phyloP scores from a whole-genome alignment of 176 grass and related monocot genomes.

The Guadua angustifolia region DNA sequence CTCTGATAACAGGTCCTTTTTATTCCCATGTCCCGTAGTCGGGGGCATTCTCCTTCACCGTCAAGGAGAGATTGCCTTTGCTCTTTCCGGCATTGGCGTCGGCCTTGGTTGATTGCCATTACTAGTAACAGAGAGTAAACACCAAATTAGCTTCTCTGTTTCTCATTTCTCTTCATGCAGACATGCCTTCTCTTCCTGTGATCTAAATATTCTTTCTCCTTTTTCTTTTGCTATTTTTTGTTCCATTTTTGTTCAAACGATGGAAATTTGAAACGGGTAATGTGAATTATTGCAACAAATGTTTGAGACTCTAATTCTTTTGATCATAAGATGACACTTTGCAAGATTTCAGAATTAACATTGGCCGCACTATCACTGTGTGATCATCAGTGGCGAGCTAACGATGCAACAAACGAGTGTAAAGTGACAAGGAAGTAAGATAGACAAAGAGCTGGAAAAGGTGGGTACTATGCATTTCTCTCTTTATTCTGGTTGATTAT shows the following conservation, averaged over 20 bases:
- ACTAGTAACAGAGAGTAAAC: constrained; percentile 50
- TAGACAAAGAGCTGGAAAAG: too few species aligned
- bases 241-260: constrained; percentile 50
- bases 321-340: too few species aligned
- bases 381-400: too few species aligned
- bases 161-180: constrained; percentile 2
- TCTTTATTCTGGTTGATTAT: too few species aligned
- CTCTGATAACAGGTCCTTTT: constrained; percentile 65
- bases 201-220: constrained; percentile 24
- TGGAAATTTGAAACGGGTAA: constrained; percentile 49
- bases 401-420: too few species aligned
- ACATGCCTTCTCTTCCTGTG: constrained; percentile 21
- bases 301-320: neutral
- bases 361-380: too few species aligned
- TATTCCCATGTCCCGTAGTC: too few species aligned
- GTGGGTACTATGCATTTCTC: too few species aligned
- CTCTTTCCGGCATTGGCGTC: constrained; percentile 55
- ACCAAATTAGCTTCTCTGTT: constrained; percentile 36
- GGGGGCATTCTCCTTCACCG: constrained; percentile 38
- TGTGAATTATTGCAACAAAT: constrained; percentile 49
- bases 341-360: too few species aligned
- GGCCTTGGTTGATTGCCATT: constrained; percentile 82
- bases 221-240: constrained; percentile 28
- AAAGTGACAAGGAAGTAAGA: too few species aligned
- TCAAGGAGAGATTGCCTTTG: neutral